Base-by-base conservation (phyloP, 805 yeast genomes). In the Komagataella pseudopastoris region DNA sequence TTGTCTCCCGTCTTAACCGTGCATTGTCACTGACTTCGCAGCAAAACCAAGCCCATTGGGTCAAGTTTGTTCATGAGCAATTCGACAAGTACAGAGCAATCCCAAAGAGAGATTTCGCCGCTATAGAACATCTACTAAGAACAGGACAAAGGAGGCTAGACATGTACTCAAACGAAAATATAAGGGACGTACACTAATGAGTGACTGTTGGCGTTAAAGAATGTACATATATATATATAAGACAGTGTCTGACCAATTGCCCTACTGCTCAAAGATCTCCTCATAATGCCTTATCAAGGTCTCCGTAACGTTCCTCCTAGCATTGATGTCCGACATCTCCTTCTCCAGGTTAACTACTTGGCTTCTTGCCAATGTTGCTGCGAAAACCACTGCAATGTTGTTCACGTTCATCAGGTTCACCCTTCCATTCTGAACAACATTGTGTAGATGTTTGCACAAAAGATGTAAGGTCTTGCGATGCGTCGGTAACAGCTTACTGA, bases 381-480 rank as follows among this genome's bases (percentile, higher is more conserved):
- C 96, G 72, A 93, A 93, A 6, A 91, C 96, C 47, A 93, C 88
- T 0, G 96, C 83, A 51, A 93, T 67, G 60, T 93, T 89, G 64
- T 81, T 81, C 58, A 77, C 71, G 46, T 77, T 86, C 99, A 93
- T 93, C 63, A 90, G 75, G 63, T 90, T 93, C 47, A 66, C 61
- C 10, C 64, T 65, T 47, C 78, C 71, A 61, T 74, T 71, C 23
- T 69, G 63, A 45, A 80, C 77, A 36, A 93, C 83, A 51, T 70
- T 66, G 48, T 72, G 66, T 56, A 93, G 70, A 70, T 93, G 99
- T 47, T 68, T 47, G 49, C 20, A 30, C 18, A 24, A 6, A n/a
- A 24, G 7, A 23, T 20, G 23, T 16, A 47, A 47, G 24, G 44
- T 47, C 14, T 20, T 20, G n/a, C 36, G 49, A 20, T 36, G 49